Conservation (phyloP, 805 yeast genomes). For the Alloascoidea africana region DNA sequence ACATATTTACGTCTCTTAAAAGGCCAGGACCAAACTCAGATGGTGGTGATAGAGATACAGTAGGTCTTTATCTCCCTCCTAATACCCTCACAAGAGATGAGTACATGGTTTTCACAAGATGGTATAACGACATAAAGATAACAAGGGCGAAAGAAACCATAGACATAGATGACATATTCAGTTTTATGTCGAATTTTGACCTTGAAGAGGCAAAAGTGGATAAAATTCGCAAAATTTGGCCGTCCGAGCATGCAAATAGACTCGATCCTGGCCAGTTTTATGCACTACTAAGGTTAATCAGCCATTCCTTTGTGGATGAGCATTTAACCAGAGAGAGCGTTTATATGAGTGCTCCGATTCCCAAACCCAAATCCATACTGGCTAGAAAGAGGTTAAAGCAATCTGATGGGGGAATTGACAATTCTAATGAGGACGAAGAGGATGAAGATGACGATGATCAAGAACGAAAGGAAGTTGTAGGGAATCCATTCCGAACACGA, state of each 20-base stretch:
- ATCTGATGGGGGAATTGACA: background rate
- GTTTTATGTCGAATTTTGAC: slow-evolving; percentile 1
- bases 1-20: no score
- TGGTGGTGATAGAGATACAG: no score
- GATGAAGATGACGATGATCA: slow-evolving; percentile 25
- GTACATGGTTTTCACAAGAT: background rate
- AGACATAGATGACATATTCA: no score
- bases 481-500: no score
- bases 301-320: slow-evolving; percentile 39
- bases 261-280: slow-evolving; percentile 85
- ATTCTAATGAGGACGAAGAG: slow-evolving; percentile 1
- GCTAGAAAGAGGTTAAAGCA: slow-evolving; percentile 31
- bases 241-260: slow-evolving; percentile 18
- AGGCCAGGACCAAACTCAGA: no score
- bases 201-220: background rate
- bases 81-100: background rate
- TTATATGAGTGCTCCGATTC: slow-evolving; percentile 42
- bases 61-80: no score
- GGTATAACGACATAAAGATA: background rate
- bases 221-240: background rate
- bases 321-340: slow-evolving; percentile 24
- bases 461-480: background rate
- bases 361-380: slow-evolving; percentile 68
- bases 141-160: background rate
- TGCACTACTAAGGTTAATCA: slow-evolving; percentile 65